These are phyloP conservation scores for Millerago galiae DNA, from an alignment of 805 yeast genomes.

Conservation along the genomic window DNA sequence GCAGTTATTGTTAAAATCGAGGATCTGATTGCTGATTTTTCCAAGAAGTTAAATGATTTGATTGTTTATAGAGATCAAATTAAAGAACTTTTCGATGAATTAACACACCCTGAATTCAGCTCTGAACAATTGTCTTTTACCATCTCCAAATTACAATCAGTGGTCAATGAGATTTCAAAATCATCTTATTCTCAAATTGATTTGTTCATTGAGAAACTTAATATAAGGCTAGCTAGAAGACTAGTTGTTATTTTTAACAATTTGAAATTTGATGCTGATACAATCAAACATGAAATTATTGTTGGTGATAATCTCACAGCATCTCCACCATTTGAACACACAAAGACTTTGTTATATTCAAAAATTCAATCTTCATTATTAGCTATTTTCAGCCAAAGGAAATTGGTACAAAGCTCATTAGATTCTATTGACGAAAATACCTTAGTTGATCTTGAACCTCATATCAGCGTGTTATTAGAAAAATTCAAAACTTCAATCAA, in stretches of 20 bases:
- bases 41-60: slow-evolving; percentile 26
- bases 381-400: slow-evolving; percentile 23
- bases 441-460: slow-evolving; percentile 6
- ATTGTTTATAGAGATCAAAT: slow-evolving; percentile 24
- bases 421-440: slow-evolving; percentile 5
- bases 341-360: slow-evolving; percentile 28
- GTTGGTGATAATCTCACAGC: slow-evolving; percentile 32
- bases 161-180: slow-evolving; percentile 29
- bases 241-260: slow-evolving; percentile 25
- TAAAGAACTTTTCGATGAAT: slow-evolving; percentile 12
- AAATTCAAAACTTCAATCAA: slow-evolving; percentile 20
- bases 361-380: slow-evolving; percentile 20
- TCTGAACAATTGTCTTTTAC: slow-evolving; percentile 12
- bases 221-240: slow-evolving; percentile 24
- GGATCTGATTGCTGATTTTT: slow-evolving; percentile 23
- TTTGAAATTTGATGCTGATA: neutral
- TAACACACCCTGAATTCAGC: slow-evolving; percentile 23
- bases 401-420: slow-evolving; percentile 19
- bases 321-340: slow-evolving; percentile 33
- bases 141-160: slow-evolving; percentile 28
- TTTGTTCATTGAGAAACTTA: slow-evolving; percentile 28
- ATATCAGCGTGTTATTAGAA: slow-evolving; percentile 2
- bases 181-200: slow-evolving; percentile 32
- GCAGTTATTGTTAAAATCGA: slow-evolving; percentile 28
- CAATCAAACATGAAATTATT: slow-evolving; percentile 25